Evolutionary conservation across 2,329 filamentous ascomycete species (phyloP).

Genomic region (Triangularia verruculosa): DNA sequence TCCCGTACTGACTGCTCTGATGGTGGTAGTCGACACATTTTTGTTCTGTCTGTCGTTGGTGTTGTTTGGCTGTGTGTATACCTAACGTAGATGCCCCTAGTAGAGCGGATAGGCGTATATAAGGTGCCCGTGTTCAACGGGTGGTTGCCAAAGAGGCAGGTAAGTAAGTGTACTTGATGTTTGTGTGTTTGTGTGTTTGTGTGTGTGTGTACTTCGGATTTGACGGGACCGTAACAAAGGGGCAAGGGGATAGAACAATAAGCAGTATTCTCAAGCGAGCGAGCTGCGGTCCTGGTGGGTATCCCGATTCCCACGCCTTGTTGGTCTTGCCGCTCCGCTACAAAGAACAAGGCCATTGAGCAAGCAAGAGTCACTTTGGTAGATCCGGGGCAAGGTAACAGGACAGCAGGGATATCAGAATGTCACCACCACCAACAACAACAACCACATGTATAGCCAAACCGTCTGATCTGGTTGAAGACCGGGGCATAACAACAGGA

Average conservation of each 20-base stretch:
- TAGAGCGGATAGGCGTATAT: neutral
- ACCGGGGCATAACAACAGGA: neutral
- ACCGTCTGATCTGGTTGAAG: too few species aligned
- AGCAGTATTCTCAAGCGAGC: slow-evolving; percentile 1
- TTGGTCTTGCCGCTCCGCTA: neutral
- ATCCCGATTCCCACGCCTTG: neutral
- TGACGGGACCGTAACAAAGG: neutral
- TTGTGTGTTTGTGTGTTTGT: neutral
- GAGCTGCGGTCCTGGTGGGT: neutral
- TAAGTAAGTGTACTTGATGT: too few species aligned
- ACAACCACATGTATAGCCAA: neutral
- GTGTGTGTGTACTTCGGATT: neutral
- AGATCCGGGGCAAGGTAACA: neutral
- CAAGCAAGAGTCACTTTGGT: neutral
- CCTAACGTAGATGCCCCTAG: neutral
- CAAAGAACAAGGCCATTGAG: neutral
- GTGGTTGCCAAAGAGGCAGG: neutral
- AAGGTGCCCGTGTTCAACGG: neutral
- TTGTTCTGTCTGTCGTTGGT: neutral
- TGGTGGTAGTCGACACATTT: slow-evolving; percentile 37
- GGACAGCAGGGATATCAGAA: neutral
- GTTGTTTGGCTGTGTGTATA: neutral
- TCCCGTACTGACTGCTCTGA: slow-evolving; percentile 35
- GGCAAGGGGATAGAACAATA: neutral
- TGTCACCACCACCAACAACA: neutral